Conservation (phyloP, 805 yeast genomes). For the Starmerella vaccinii region DNA sequence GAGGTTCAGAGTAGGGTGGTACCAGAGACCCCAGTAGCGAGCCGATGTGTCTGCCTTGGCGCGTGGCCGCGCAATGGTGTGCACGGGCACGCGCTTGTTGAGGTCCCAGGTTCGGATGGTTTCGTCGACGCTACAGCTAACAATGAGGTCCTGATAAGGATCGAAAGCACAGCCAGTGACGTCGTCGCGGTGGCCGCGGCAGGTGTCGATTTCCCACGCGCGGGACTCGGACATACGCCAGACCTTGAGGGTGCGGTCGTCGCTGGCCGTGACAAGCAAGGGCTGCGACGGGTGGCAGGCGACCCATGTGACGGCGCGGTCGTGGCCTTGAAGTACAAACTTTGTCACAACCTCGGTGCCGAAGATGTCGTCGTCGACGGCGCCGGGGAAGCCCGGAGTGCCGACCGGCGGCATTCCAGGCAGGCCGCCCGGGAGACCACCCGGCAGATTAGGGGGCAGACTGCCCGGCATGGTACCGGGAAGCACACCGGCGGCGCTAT, state of each 20-base stretch:
- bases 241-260: slow-evolving; percentile 85
- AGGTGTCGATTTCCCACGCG: slow-evolving; percentile 99
- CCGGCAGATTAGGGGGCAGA: neutral
- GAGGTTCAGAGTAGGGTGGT: slow-evolving; percentile 82
- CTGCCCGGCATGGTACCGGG: slow-evolving; percentile 10
- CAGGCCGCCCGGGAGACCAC: slow-evolving; percentile 2
- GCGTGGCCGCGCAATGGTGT: slow-evolving; percentile 84
- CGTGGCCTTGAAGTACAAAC: slow-evolving; percentile 94
- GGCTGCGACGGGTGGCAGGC: slow-evolving; percentile 96
- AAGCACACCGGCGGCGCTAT: slow-evolving; percentile 57
- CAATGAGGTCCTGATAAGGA: slow-evolving; percentile 81
- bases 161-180: slow-evolving; percentile 85
- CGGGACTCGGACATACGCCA: slow-evolving; percentile 97
- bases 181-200: slow-evolving; percentile 94
- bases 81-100: slow-evolving; percentile 84
- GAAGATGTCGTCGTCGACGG: slow-evolving; percentile 51
- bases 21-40: slow-evolving; percentile 73
- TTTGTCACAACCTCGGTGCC: slow-evolving; percentile 93
- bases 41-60: slow-evolving; percentile 42
- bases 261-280: slow-evolving; percentile 88
- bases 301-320: slow-evolving; percentile 98
- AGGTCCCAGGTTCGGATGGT: slow-evolving; percentile 95
- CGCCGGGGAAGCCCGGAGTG: slow-evolving; percentile 8
- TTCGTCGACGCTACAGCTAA: slow-evolving; percentile 92
- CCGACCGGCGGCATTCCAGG: slow-evolving; percentile 5